phyloP scores from a whole-genome alignment of 2,329 filamentous ascomycete species.

The Samsoniella hepiali region DNA sequence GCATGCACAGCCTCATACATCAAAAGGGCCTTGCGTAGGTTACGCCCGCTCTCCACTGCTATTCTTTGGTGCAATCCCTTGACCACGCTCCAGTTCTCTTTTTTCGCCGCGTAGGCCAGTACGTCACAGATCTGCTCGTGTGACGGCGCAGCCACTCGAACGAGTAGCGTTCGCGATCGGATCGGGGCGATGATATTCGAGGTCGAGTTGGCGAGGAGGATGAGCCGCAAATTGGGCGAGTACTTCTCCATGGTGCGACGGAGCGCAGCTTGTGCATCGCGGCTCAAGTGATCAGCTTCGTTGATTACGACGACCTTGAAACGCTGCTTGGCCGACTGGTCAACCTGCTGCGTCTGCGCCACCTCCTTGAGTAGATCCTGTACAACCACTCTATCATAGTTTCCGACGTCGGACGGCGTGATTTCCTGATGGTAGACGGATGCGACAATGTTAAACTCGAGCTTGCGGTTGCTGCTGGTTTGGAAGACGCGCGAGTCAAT shows the following conservation, averaged over 20 bases:
- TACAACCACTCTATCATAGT: constrained; percentile 91
- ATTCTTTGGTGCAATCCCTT: constrained; percentile 77
- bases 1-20: constrained; percentile 98
- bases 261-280: constrained; percentile 93
- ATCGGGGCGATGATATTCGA: constrained; percentile 99
- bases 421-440: constrained; percentile 98
- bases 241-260: constrained; percentile 99
- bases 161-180: constrained; percentile 82
- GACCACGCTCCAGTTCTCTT: constrained; percentile 78
- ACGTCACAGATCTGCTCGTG: constrained; percentile 81
- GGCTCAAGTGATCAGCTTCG: constrained; percentile 88
- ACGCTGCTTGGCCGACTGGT: constrained; percentile 79
- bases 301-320: constrained; percentile 99
- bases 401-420: constrained; percentile 93
- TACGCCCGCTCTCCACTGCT: constrained; percentile 85
- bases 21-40: constrained; percentile 81
- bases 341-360: constrained; percentile 98
- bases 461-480: constrained; percentile 90
- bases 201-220: constrained; percentile 90
- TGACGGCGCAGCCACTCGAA: constrained; percentile 85
- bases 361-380: constrained; percentile 97
- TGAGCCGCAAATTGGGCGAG: constrained; percentile 87
- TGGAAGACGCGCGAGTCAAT: constrained; percentile 97
- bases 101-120: constrained; percentile 66
- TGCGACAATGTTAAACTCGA: constrained; percentile 98